phyloP scores from a whole-genome alignment of 805 yeast genomes.

The Myxozyma kluyveri region DNA sequence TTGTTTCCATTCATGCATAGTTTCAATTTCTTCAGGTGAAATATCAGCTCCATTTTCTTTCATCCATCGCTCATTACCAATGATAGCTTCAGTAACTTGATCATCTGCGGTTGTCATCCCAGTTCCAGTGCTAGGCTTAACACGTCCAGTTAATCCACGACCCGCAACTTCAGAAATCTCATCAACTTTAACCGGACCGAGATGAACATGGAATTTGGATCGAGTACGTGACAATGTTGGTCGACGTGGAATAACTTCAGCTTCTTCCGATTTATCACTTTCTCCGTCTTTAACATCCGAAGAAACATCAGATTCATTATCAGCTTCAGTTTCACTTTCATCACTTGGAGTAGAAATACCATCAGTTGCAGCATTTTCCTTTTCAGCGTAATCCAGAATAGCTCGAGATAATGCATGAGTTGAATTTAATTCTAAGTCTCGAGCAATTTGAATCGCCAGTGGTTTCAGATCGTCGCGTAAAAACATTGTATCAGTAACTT shows the following conservation, averaged over 20 bases:
- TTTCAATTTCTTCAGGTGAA: conserved; percentile 38
- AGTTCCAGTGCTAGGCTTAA: conserved; percentile 32
- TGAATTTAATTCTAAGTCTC: conserved; percentile 61
- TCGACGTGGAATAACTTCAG: too few species aligned
- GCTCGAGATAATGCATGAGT: conserved; percentile 69
- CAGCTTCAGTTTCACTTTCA: conserved; percentile 1
- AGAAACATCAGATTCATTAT: background rate
- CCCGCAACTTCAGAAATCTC: conserved; percentile 57
- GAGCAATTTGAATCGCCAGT: conserved; percentile 48
- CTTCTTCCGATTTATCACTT: background rate
- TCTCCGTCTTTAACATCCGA: background rate
- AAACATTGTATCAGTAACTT: conserved; percentile 50
- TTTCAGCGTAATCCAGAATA: conserved; percentile 45
- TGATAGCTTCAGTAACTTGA: conserved; percentile 29
- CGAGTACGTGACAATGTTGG: background rate
- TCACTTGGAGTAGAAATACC: background rate
- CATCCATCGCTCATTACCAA: conserved; percentile 63
- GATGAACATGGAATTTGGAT: conserved; percentile 12
- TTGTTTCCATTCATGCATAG: conserved; percentile 54
- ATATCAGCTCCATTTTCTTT: conserved; percentile 47
- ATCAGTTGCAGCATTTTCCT: conserved; percentile 20
- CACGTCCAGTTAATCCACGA: conserved; percentile 53
- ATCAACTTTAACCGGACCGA: conserved; percentile 40
- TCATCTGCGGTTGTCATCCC: conserved; percentile 11
- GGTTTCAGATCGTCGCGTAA: conserved; percentile 26